Base-by-base conservation (phyloP, 495 filamentous ascomycete species). In the Talaromyces wortmannii region DNA sequence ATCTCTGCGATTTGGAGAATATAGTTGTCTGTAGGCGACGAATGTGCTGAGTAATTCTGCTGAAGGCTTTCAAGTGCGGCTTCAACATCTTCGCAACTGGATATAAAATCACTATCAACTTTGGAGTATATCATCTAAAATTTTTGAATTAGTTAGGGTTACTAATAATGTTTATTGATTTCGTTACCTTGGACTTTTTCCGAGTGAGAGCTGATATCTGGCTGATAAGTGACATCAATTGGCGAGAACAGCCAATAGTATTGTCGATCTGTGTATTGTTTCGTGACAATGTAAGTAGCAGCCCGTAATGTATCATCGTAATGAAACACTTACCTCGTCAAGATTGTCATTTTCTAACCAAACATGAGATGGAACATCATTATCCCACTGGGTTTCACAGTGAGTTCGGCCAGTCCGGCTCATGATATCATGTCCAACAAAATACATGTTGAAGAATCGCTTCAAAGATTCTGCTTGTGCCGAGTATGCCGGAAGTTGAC, bases 361-460 rank as follows among this genome's bases (percentile, higher is more conserved):
- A n/a, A 17, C 49, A 18, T 17, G 16, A 5, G 36, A 10, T 40
- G 36, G 36, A 40, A 40, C 13, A 40, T 40, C 36, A 2, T 40
- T 13, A 40, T 11, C 6, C 12, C 43, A 31, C 0, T 53, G 51
- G 4, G 45, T 17, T 12, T 52, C 31, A 32, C 18, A 48, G 6
- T 48, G 45, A 15, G 49, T 42, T 4, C 47, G 53, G 2, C 48
- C 58, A 4, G 58, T 63, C 0, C 55, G 58, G 17, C 52, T 58
- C 61, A 63, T 60, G 30, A 60, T 60, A 40, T 60, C 61, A 48
- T 63, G 61, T 7, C 55, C 58, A 6, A 60, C 55, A 57, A 63
- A 63, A 50, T 63, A 63, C 58, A 63, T 63, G 8, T 50, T 48
- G 45, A 58, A 58, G 31, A 63, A 63, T 8, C 30, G 55, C 15